Base-by-base conservation (phyloP, 345 rosid species). In the Rhodomyrtus tomentosa region DNA sequence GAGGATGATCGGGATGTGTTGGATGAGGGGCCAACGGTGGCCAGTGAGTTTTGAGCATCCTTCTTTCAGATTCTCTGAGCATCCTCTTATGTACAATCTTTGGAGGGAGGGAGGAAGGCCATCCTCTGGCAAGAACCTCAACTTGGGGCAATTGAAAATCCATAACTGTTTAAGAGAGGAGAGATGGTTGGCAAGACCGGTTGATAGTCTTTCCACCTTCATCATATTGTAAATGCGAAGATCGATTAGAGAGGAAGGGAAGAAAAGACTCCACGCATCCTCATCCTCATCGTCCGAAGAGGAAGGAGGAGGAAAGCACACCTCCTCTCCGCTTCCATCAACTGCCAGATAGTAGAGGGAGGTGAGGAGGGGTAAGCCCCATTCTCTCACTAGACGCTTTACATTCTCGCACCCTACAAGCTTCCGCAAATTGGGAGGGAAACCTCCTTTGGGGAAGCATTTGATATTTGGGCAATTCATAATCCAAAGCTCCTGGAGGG, bases 201-300 rank as follows among this genome's bases (percentile, higher is more conserved):
- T 24, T 2, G 51, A 24, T 7, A 79, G 18, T 50, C 82, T 24
- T 50, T 79, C 52, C 52, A 79, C 49, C 2, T 79, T 45, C 32
- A 10, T 79, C 52, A 24, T 79, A 24, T 76, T 2, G 0, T 4
- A 0, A 0, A 76, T 2, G 0, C 10, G 0, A 40, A 76, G 48
- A 2, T 4, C 3, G 20, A 14, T 50, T 50, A 79, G n/a, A 27
- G 82, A 79, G 27, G 82, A 40, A 79, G 82, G 82, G 10, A 79
- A 50, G 18, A 79, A 29, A 24, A 11, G 50, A 79, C 82, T 45
- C 82, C 52, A 79, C 7, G 52, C 82, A 36, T 27, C 20, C 32
- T 58, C 2, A 0, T 58, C 72, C 9, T 3, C 0, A n/a, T n/a
- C n/a, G n/a, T n/a, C n/a, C n/a, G n/a, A n/a, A n/a, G n/a, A n/a